Evolutionary conservation across 2,329 filamentous ascomycete species (phyloP).

Genomic region (Fusarium proliferatum): DNA sequence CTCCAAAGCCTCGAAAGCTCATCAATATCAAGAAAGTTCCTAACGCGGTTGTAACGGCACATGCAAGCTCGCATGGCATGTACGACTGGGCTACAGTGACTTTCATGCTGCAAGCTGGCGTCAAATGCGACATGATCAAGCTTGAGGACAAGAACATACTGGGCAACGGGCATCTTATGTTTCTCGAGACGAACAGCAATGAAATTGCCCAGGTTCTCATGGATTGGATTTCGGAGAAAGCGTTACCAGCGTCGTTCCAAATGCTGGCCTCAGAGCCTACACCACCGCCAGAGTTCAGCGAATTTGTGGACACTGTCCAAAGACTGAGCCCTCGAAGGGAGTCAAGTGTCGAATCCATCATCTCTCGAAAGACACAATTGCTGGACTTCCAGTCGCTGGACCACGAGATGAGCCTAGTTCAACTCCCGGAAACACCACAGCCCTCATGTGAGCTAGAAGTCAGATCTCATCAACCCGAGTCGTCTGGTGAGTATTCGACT

Average conservation of each 20-base stretch:
- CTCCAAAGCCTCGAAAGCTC: slow-evolving; percentile 51
- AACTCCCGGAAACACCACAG: slow-evolving; percentile 1
- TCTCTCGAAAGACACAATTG: not conserved
- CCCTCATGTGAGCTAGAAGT: not conserved
- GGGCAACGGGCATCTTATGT: slow-evolving; percentile 68
- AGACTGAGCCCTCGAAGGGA: not conserved
- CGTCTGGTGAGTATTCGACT: not conserved
- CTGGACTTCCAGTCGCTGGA: not conserved
- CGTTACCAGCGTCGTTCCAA: not conserved
- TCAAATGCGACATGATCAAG: slow-evolving; percentile 55
- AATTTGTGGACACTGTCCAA: not conserved
- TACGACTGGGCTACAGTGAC: slow-evolving; percentile 66
- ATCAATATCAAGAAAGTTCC: slow-evolving; percentile 60
- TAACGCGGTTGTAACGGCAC: slow-evolving; percentile 61
- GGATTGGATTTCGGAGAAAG: slow-evolving; percentile 50
- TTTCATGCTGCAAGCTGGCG: slow-evolving; percentile 65
- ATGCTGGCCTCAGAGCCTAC: not conserved
- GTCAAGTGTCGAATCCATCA: not conserved
- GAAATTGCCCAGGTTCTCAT: slow-evolving; percentile 53
- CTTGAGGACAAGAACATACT: slow-evolving; percentile 57
- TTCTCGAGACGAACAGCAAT: slow-evolving; percentile 64
- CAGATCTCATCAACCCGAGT: not conserved
- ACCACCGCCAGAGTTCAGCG: not conserved
- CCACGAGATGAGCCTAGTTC: not conserved
- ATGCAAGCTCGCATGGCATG: slow-evolving; percentile 64